These are phyloP conservation scores for Tuber umbilicatum DNA, from an alignment of 495 filamentous ascomycete species.

Conservation along the genomic window DNA sequence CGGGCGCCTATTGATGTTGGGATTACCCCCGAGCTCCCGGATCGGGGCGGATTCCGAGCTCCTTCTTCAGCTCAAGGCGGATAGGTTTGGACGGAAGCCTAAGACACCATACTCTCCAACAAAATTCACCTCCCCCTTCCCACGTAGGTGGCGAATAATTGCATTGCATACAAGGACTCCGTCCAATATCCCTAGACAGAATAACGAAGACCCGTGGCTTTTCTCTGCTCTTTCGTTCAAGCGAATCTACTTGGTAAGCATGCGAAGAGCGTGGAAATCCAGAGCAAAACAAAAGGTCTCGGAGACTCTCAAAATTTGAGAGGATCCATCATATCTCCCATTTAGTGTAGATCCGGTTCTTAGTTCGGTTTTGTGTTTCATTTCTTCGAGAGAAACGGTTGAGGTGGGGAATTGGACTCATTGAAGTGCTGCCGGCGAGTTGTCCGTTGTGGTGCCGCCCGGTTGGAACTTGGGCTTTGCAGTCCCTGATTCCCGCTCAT, in stretches of 20 bases:
- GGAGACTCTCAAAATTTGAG: conserved; percentile 32
- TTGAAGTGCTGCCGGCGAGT: too few relatives aligned
- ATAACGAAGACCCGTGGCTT: conserved; percentile 51
- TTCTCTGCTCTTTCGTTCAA: conserved; percentile 12
- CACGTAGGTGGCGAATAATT: conserved; percentile 88
- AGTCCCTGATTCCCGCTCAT: too few relatives aligned
- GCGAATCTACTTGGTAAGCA: conserved; percentile 30
- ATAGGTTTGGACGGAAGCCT: neutral
- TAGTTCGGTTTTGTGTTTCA: too few relatives aligned
- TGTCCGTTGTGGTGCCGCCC: too few relatives aligned
- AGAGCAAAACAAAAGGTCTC: conserved; percentile 28
- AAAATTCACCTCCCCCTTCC: conserved; percentile 73
- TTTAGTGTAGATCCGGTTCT: too few relatives aligned
- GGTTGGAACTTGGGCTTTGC: too few relatives aligned
- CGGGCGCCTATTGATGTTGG: conserved; percentile 60
- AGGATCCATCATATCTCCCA: too few relatives aligned
- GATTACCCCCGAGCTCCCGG: conserved; percentile 61
- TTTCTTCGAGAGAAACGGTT: too few relatives aligned
- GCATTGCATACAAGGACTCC: conserved; percentile 97
- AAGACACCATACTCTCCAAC: conserved; percentile 73
- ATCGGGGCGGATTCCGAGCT: conserved; percentile 51
- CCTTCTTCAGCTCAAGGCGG: conserved; percentile 12
- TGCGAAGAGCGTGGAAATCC: conserved; percentile 31
- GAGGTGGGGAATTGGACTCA: too few relatives aligned
- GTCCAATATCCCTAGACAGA: conserved; percentile 93